phyloP scores from a whole-genome alignment of 768 basidiomycete species.

The Tylopilus vinaceipallidus region DNA sequence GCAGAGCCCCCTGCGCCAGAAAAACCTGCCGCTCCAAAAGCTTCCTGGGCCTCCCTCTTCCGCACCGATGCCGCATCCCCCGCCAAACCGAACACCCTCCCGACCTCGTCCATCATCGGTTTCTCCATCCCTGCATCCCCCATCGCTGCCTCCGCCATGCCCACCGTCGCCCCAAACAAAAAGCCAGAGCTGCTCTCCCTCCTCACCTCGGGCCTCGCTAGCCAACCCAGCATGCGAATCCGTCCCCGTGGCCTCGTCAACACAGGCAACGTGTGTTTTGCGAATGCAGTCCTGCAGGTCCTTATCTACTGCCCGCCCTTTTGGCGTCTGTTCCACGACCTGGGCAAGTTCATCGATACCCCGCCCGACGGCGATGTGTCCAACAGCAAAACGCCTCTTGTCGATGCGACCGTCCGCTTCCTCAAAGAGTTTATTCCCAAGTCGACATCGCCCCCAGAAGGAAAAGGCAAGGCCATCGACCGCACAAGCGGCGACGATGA shows the following conservation, averaged over 20 bases:
- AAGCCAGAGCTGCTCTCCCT: constrained; percentile 54
- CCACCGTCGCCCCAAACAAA: constrained; percentile 35
- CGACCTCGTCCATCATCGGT: constrained; percentile 69
- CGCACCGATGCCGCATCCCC: constrained; percentile 42
- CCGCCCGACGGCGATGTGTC: constrained; percentile 26
- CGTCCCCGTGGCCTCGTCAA: constrained; percentile 85
- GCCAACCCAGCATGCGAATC: constrained; percentile 35
- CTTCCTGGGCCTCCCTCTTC: constrained; percentile 73
- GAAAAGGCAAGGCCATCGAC: constrained; percentile 43
- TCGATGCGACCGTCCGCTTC: constrained; percentile 70
- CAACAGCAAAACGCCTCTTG: constrained; percentile 48
- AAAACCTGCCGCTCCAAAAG: constrained; percentile 46
- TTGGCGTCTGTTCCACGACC: constrained; percentile 68
- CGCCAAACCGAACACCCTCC: constrained; percentile 49
- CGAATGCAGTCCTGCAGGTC: constrained; percentile 90
- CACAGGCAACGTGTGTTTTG: constrained; percentile 97
- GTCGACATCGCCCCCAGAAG: constrained; percentile 17
- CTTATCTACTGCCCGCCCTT: constrained; percentile 90
- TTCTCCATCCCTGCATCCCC: constrained; percentile 64
- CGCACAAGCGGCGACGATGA: constrained; percentile 39
- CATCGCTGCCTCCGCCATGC: constrained; percentile 18
- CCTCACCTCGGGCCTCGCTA: constrained; percentile 42
- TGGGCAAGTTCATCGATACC: constrained; percentile 52
- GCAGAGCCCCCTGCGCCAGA: constrained; percentile 10
- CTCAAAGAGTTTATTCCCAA: constrained; percentile 66